Percentiles rank a stretch among this genome's conserved stretches.
phyloP scores from a whole-genome alignment of 208 protist species.

The Leishmania tropica region DNA sequence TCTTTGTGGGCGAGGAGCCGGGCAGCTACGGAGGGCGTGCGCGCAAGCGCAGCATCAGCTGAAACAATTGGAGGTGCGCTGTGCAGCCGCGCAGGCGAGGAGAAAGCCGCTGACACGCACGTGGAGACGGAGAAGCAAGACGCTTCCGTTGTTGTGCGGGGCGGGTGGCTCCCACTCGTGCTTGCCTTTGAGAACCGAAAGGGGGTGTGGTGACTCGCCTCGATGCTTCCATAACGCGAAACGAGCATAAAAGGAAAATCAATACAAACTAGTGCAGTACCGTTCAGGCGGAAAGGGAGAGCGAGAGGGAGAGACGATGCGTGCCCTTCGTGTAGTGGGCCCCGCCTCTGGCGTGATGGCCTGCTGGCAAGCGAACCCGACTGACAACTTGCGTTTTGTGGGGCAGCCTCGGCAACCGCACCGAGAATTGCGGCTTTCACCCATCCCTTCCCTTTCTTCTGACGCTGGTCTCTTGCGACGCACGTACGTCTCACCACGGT shows the following conservation, averaged over 20 bases:
- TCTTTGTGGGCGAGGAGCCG: conserved; percentile 55
- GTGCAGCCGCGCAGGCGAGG: neutral
- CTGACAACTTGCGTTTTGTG: neutral
- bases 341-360: neutral
- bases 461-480: neutral
- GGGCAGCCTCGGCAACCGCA: neutral
- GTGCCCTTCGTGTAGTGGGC: neutral
- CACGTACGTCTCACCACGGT: neutral
- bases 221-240: neutral
- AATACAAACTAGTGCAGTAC: too few species aligned
- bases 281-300: neutral
- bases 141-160: neutral
- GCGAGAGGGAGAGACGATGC: neutral
- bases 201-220: neutral
- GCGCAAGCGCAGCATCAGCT: conserved; percentile 24
- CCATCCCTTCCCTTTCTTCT: neutral
- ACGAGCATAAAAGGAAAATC: neutral
- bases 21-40: conserved; percentile 38
- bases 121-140: neutral
- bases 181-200: neutral
- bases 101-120: neutral
- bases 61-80: neutral
- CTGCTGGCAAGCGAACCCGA: neutral
- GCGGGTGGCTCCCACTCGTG: neutral
- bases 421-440: neutral